These are phyloP conservation scores for Xylaria acuta DNA, from an alignment of 495 filamentous ascomycete species.

Conservation along the genomic window DNA sequence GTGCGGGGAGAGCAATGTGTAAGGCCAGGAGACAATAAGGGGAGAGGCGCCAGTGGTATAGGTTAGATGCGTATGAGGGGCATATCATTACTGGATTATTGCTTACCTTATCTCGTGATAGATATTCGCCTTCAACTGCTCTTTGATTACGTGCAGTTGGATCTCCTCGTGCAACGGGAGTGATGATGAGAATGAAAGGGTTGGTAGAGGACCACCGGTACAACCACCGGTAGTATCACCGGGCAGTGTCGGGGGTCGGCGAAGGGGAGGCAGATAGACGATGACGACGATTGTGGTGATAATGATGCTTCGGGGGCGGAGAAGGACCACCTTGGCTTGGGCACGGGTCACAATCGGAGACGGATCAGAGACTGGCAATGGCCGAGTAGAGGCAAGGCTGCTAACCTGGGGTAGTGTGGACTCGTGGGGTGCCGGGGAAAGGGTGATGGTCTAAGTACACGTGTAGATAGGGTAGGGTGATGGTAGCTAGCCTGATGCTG, in stretches of 20 bases:
- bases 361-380: neutral
- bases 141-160: neutral
- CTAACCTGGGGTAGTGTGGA: slow-evolving; percentile 4
- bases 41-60: neutral
- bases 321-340: slow-evolving; percentile 1
- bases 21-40: neutral
- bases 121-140: neutral
- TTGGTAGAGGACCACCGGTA: neutral
- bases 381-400: slow-evolving; percentile 11
- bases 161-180: neutral
- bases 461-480: neutral
- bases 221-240: neutral
- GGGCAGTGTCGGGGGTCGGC: neutral
- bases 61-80: neutral
- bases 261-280: neutral
- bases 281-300: neutral
- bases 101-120: slow-evolving; percentile 14
- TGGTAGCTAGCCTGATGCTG: neutral
- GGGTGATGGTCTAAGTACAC: neutral
- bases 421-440: neutral
- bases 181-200: neutral
- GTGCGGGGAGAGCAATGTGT: neutral
- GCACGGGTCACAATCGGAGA: slow-evolving; percentile 8
- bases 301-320: slow-evolving; percentile 1
- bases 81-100: neutral